Conservation (phyloP, 768 basidiomycete genomes). For the Auriscalpium vulgare region DNA sequence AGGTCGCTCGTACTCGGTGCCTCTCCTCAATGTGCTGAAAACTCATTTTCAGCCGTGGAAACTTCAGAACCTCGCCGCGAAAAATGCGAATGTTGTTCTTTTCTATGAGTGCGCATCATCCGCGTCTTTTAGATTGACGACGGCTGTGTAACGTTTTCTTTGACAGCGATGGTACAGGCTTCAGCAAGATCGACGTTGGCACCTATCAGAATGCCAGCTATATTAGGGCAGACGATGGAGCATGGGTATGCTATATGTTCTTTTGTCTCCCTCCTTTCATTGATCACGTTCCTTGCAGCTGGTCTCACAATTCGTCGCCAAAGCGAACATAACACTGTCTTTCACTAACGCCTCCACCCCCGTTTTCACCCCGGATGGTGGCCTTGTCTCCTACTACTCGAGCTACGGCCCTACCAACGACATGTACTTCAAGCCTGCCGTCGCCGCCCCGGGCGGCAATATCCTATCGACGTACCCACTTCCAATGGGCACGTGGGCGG, state of each 20-base stretch:
- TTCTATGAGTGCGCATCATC: constrained; percentile 44
- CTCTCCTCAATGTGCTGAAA: no score
- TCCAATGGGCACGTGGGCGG: constrained; percentile 30
- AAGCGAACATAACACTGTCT: constrained; percentile 32
- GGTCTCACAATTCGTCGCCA: constrained; percentile 40
- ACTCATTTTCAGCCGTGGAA: constrained; percentile 33
- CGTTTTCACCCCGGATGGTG: constrained; percentile 43
- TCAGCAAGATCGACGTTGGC: constrained; percentile 34
- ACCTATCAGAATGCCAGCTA: constrained; percentile 37
- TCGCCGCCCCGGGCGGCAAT: constrained; percentile 46
- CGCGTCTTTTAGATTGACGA: neutral
- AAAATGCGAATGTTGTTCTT: constrained; percentile 39
- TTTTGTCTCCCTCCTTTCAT: neutral
- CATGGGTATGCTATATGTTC: constrained; percentile 16
- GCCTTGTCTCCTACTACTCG: constrained; percentile 47
- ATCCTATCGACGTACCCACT: constrained; percentile 40
- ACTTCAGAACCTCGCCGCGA: constrained; percentile 44
- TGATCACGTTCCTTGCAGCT: constrained; percentile 24
- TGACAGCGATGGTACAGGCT: constrained; percentile 40
- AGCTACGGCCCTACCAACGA: constrained; percentile 57
- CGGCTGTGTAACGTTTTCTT: neutral
- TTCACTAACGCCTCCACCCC: constrained; percentile 40
- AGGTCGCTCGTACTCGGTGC: constrained; percentile 5
- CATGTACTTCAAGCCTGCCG: constrained; percentile 46
- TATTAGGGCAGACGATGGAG: constrained; percentile 48